These are phyloP conservation scores for Exutisphaerella laricina DNA, from an alignment of 2,329 filamentous ascomycete genomes.

Conservation along the genomic window DNA sequence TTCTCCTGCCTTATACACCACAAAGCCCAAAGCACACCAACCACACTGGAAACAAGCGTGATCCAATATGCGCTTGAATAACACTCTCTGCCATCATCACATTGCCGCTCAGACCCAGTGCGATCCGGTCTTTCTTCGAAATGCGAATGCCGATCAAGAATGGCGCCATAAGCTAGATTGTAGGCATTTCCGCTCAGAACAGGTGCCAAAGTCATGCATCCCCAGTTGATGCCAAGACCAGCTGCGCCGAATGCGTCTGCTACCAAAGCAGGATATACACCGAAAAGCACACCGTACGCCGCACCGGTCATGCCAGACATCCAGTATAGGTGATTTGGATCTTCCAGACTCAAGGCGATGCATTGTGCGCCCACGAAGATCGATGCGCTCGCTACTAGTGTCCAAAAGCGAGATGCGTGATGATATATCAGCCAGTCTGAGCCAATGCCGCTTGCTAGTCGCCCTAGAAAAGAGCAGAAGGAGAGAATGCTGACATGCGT, in stretches of 20 bases:
- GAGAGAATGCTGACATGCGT: conserved; percentile 95
- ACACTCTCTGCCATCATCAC: conserved; percentile 70
- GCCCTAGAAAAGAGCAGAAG: conserved; percentile 75
- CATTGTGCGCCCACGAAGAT: conserved; percentile 78
- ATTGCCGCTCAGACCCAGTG: conserved; percentile 54
- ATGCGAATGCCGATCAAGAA: conserved; percentile 77
- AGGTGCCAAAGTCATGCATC: conserved; percentile 84
- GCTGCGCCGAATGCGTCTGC: conserved; percentile 88
- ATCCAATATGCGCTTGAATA: conserved; percentile 76
- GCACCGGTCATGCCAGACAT: conserved; percentile 81
- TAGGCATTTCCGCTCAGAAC: conserved; percentile 86
- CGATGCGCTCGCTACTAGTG: conserved; percentile 67
- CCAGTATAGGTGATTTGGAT: conserved; percentile 69
- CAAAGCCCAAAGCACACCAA: conserved; percentile 64
- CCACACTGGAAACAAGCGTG: conserved; percentile 65
- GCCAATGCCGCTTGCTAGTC: conserved; percentile 70
- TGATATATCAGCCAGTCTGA: conserved; percentile 85
- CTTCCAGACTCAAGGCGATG: conserved; percentile 65
- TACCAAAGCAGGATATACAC: conserved; percentile 79
- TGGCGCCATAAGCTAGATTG: conserved; percentile 80
- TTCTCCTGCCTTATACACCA: conserved; percentile 54
- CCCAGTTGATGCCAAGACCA: conserved; percentile 92
- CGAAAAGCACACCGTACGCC: conserved; percentile 89
- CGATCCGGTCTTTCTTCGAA: conserved; percentile 52
- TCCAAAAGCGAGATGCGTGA: conserved; percentile 82